Evolutionary conservation across 225 moss, liverwort and hornwort genomes (phyloP), one percentile per base, ranked within the genome.

Genomic region (Rhytidiadelphus loreus): DNA sequence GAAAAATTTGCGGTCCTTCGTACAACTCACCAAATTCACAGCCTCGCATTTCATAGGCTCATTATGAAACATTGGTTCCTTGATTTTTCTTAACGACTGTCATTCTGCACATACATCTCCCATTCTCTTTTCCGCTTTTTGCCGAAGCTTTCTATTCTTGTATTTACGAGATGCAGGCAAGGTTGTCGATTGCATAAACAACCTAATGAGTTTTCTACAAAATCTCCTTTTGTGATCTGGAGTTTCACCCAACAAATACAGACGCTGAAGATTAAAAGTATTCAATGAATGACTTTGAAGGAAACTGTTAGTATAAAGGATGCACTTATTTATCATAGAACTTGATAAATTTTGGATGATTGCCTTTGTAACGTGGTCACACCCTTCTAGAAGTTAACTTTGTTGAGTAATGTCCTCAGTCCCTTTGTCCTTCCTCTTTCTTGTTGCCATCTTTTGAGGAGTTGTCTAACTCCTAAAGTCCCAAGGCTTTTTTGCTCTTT

Each of bases 341-440:
- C 16, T 0, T 46, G 1, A 46, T 17, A 17, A 46, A 9, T 46
- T 29, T 72, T 29, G 4, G 30, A 30, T 46, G 30, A 12, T 2
- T 30, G 11, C 1, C 19, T 73, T 7, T 2, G 11, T 18, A 6
- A 17, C 1, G 1, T 0, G 0, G 3, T 3, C 0, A 0, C 44
- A 29, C 10, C 11, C 6, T 6, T 9, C 2, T 10, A 44, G 10
- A 72, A 72, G 1, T 29, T 46, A 11, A 29, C 0, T 0, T 46
- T 1, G 4, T 73, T 3, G 46, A 46, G 4, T 0, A 3, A 0
- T 32, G 32, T 1, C 46, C 0, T 74, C 0, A 2, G 0, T 3
- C 0, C 32, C 6, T 48, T 32, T 48, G 48, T 32, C 48, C 9
- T 73, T 73, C 17, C 3, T 68, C 12, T 44, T 72, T 28, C 17